These are phyloP conservation scores for Penicillium simplicissimum DNA, from an alignment of 495 filamentous ascomycete species.

Conservation along the genomic window DNA sequence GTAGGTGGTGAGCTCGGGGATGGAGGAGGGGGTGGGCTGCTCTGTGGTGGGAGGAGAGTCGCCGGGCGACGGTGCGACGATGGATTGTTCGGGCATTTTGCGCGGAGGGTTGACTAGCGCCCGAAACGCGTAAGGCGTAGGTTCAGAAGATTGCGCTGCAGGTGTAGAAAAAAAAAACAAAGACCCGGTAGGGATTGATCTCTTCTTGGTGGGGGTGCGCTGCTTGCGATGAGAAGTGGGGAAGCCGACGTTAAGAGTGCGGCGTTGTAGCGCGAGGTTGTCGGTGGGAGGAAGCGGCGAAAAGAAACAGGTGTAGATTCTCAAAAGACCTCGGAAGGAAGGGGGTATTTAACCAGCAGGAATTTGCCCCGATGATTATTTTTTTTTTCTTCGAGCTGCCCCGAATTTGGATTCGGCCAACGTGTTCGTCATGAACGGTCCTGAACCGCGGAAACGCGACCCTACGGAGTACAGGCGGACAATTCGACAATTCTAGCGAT, in stretches of 20 bases:
- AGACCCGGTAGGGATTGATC: background rate
- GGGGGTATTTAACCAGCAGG: background rate
- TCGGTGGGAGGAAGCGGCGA: background rate
- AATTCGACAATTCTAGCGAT: no score
- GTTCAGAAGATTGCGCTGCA: background rate
- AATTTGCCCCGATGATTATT: background rate
- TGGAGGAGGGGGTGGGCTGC: background rate
- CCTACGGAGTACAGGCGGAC: no score
- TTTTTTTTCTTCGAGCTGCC: background rate
- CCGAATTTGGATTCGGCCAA: background rate
- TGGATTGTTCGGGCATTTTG: background rate
- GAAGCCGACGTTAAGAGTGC: background rate
- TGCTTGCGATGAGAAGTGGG: background rate
- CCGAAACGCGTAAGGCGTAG: background rate
- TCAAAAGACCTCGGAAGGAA: no score
- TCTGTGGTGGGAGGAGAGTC: background rate
- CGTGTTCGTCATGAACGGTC: background rate
- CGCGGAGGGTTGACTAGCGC: background rate
- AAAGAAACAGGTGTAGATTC: background rate
- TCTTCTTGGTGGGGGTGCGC: background rate
- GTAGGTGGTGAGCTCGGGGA: constrained; percentile 3
- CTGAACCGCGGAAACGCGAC: background rate
- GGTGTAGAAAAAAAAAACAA: background rate
- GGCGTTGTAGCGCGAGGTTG: background rate
- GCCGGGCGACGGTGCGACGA: background rate